phyloP scores from a whole-genome alignment of 2,329 filamentous ascomycete genomes.

The Fusarium sp. region DNA sequence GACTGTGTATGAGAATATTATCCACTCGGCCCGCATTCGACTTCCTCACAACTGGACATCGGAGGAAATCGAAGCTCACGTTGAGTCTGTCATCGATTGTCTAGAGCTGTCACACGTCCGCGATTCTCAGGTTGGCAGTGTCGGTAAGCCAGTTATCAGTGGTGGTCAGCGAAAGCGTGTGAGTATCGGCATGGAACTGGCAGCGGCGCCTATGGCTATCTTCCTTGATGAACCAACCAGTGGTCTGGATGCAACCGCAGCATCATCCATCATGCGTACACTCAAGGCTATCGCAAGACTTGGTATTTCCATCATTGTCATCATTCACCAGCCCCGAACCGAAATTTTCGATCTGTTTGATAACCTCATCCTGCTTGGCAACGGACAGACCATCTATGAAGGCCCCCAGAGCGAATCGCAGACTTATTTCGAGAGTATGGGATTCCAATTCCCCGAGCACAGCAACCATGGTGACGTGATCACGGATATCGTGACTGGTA shows the following conservation, averaged over 20 bases:
- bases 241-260: conserved; percentile 65
- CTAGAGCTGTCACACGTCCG: conserved; percentile 64
- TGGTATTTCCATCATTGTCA: conserved; percentile 67
- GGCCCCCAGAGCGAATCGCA: conserved; percentile 58
- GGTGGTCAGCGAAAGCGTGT: conserved; percentile 69
- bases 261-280: conserved; percentile 65
- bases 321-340: conserved; percentile 69
- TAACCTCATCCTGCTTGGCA: conserved; percentile 64
- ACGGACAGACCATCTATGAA: conserved; percentile 66
- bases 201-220: conserved; percentile 66
- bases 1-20: conserved; percentile 70
- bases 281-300: conserved; percentile 64
- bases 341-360: conserved; percentile 70
- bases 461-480: conserved; percentile 67
- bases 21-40: conserved; percentile 67
- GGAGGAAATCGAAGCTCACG: conserved; percentile 61
- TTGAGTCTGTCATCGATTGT: conserved; percentile 67
- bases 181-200: conserved; percentile 69
- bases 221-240: conserved; percentile 66
- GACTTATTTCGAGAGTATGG: conserved; percentile 62
- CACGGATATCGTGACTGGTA: conserved; percentile 71
- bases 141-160: conserved; percentile 63
- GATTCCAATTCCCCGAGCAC: conserved; percentile 61
- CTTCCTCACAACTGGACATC: conserved; percentile 64
- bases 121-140: conserved; percentile 62